Conservation (phyloP, 208 protist genomes). For the Giardia muris region DNA sequence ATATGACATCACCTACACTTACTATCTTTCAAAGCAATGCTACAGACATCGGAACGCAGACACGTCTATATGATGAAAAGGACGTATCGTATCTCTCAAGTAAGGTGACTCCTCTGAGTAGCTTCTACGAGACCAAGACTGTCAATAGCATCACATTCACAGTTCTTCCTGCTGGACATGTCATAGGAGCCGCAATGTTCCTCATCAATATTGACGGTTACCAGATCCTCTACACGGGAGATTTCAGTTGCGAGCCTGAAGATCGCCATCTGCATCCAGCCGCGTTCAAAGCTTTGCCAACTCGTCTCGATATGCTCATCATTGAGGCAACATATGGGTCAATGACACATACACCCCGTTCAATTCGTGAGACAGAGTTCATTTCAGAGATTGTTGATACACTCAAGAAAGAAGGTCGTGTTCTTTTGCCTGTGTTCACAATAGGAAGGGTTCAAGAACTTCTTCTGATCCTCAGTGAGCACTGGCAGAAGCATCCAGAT, state of each 20-base stretch:
- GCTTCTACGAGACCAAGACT: neutral
- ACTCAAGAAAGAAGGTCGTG: slow-evolving; percentile 32
- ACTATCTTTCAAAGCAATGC: neutral
- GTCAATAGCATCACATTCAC: neutral
- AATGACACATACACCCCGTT: neutral
- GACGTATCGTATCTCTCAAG: neutral
- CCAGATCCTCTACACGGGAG: neutral
- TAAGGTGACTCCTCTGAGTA: neutral
- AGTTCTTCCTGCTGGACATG: slow-evolving; percentile 1
- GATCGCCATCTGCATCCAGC: slow-evolving; percentile 10
- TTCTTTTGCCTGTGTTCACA: slow-evolving; percentile 43
- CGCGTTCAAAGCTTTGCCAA: neutral
- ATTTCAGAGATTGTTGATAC: slow-evolving; percentile 34
- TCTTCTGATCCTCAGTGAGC: slow-evolving; percentile 37
- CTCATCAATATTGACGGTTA: neutral
- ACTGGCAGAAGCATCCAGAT: slow-evolving; percentile 37
- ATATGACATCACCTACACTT: slow-evolving; percentile 9
- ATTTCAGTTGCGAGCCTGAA: slow-evolving; percentile 18
- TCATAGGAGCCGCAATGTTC: slow-evolving; percentile 21
- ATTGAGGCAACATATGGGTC: slow-evolving; percentile 22
- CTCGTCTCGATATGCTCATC: slow-evolving; percentile 1
- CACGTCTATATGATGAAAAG: neutral
- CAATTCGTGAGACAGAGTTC: slow-evolving; percentile 21
- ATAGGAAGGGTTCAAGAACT: slow-evolving; percentile 43
- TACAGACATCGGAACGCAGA: neutral